Base-by-base conservation (phyloP, 768 basidiomycete genomes). In the Hortiboletus campestris region DNA sequence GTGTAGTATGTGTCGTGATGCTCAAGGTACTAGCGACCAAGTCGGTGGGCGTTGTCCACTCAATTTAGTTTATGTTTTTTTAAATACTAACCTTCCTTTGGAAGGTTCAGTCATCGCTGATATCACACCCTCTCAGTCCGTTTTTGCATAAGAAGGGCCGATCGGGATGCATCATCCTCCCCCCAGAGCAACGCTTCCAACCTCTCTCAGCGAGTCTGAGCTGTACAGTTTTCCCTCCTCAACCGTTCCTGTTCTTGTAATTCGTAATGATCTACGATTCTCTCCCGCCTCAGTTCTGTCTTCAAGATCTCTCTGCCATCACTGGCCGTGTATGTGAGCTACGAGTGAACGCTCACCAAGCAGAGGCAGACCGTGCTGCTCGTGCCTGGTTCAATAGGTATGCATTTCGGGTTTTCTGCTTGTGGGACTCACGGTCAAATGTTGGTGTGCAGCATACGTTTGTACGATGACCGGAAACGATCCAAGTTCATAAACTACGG, bases 301-400 rank as follows among this genome's bases (percentile, higher is more conserved):
- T 75, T 19, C 62, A 66, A 50, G 73, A 75, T 57, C 67, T 75
- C 29, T 64, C 64, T 20, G 69, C 72, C 35, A 72, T 75, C 29
- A 72, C 74, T 29, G 67, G 69, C 25, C 69, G 68, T 44, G 71
- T 70, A 57, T 75, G 64, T 56, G 72, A 75, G 51, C 63, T 75
- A 59, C 69, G 67, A 56, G 62, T 69, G 42, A 75, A 67, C 49
- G 35, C 65, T 20, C 59, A 65, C 53, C 67, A 74, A 62, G 67
- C 67, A n/a, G 65, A 65, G 32, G 74, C 74, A 12, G 73, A 75
- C 55, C 61, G 56, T 0, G 62, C 55, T 13, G 68, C 74, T 14
- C 66, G 74, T 17, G 57, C 47, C 45, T 75, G 74, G 74, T 75
- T 75, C 57, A 62, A 67, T 22, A 63, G 64, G 74, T 69, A 29